Evolutionary conservation across 176 grass and related monocot species (phyloP).

Genomic region (Hsuehochloa calcarea): DNA sequence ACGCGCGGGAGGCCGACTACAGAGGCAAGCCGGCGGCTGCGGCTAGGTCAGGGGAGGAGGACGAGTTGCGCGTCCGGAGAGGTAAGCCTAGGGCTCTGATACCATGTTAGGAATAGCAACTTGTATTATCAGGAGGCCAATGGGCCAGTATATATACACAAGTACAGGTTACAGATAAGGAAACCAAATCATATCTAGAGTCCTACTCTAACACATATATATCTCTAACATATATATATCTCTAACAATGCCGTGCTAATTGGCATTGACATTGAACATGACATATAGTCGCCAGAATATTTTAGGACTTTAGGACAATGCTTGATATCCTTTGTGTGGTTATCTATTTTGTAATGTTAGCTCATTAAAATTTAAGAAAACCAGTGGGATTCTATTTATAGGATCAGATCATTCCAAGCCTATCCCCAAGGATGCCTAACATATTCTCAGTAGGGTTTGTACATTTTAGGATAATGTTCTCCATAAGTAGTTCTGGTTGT

Average conservation of each 20-base stretch:
- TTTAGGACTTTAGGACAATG: not conserved
- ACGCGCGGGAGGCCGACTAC: too few species aligned
- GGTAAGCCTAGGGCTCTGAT: too few species aligned
- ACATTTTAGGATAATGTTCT: not conserved
- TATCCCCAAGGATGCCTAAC: not conserved
- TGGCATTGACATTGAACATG: not conserved
- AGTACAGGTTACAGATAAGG: too few species aligned
- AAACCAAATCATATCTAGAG: too few species aligned
- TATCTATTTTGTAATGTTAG: not conserved
- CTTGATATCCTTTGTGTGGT: not conserved
- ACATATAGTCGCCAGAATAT: not conserved
- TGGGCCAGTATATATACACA: too few species aligned
- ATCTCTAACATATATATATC: too few species aligned
- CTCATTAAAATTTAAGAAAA: not conserved
- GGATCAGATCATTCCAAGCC: not conserved
- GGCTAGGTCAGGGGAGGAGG: too few species aligned
- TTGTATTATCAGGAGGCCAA: too few species aligned
- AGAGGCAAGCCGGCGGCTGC: too few species aligned
- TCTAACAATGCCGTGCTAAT: not conserved
- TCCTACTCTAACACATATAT: too few species aligned
- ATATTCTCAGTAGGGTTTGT: slow-evolving; percentile 2
- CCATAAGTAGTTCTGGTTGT: not conserved
- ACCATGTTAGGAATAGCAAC: too few species aligned
- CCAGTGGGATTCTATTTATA: not conserved
- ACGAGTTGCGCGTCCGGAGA: too few species aligned